Percentiles rank a stretch among this genome's conserved stretches.
Conservation (phyloP, 257 asterid genomes). For the Paraleonurus japonicus region DNA sequence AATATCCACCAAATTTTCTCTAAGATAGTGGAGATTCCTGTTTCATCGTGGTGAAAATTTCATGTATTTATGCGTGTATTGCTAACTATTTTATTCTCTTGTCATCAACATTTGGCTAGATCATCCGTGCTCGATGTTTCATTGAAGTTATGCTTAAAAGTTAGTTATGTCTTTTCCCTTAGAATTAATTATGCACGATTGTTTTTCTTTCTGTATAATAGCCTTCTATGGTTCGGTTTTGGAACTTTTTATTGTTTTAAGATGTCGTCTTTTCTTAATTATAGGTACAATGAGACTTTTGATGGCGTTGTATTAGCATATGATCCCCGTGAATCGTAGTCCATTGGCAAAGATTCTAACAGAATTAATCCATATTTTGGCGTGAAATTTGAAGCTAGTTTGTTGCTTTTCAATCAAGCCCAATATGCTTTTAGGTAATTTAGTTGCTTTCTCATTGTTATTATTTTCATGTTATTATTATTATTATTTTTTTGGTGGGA, state of each 20-base stretch:
- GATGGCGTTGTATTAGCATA: slow-evolving; percentile 89
- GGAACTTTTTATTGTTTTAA: not conserved
- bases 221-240: not conserved
- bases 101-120: not conserved
- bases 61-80: not conserved
- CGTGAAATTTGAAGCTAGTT: slow-evolving; percentile 49
- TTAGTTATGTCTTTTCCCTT: not conserved
- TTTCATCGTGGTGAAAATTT: not conserved
- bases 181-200: not conserved
- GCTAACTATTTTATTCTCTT: too few relatives aligned
- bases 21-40: not conserved
- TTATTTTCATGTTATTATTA: too few relatives aligned
- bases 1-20: too few relatives aligned
- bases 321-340: slow-evolving; percentile 39
- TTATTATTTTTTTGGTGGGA: not conserved
- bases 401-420: slow-evolving; percentile 73
- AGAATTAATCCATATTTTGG: slow-evolving; percentile 62
- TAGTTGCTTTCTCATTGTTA: not conserved
- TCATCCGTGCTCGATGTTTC: not conserved
- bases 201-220: not conserved
- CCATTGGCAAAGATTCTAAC: slow-evolving; percentile 59
- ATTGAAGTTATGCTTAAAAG: not conserved
- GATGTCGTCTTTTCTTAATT: not conserved
- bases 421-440: slow-evolving; percentile 60
- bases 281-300: slow-evolving; percentile 64